These are phyloP conservation scores for Gloeostereum incarnatum DNA, from an alignment of 768 basidiomycete genomes.

Conservation along the genomic window DNA sequence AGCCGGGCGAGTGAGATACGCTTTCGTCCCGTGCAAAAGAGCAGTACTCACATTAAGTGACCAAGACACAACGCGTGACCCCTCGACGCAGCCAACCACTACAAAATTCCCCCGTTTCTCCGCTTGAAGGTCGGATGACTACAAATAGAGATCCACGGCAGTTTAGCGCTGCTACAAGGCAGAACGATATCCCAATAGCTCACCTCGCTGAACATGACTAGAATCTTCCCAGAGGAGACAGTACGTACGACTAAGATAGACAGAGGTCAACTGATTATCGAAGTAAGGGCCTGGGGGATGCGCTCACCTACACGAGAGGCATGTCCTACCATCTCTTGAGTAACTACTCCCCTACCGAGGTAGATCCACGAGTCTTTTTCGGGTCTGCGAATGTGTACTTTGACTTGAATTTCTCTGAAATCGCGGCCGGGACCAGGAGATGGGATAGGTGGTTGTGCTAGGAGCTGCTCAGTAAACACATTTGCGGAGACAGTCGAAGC, in stretches of 20 bases:
- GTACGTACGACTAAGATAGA: slow-evolving; percentile 48
- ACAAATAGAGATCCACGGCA: slow-evolving; percentile 2
- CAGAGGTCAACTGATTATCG: slow-evolving; percentile 5
- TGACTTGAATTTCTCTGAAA: slow-evolving; percentile 74
- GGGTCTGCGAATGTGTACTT: slow-evolving; percentile 74
- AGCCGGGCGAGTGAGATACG: slow-evolving; percentile 2
- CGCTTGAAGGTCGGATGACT: slow-evolving; percentile 69
- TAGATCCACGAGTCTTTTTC: slow-evolving; percentile 79
- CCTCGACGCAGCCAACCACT: slow-evolving; percentile 73
- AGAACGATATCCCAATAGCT: too few relatives aligned
- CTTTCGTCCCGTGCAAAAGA: slow-evolving; percentile 7
- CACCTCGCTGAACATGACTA: slow-evolving; percentile 67
- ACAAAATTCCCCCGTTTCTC: slow-evolving; percentile 87
- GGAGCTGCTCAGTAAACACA: too few relatives aligned
- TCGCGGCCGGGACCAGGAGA: slow-evolving; percentile 43
- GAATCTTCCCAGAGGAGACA: slow-evolving; percentile 50
- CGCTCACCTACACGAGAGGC: slow-evolving; percentile 72
- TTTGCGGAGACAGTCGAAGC: too few relatives aligned
- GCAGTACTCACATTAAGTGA: slow-evolving; percentile 59
- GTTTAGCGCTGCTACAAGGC: too few relatives aligned
- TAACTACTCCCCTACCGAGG: slow-evolving; percentile 67
- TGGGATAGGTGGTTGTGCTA: too few relatives aligned
- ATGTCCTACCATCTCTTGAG: slow-evolving; percentile 68
- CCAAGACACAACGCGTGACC: slow-evolving; percentile 70
- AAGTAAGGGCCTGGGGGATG: slow-evolving; percentile 2